Base-by-base conservation (phyloP, 345 rosid species). In the Reutealis trisperma region DNA sequence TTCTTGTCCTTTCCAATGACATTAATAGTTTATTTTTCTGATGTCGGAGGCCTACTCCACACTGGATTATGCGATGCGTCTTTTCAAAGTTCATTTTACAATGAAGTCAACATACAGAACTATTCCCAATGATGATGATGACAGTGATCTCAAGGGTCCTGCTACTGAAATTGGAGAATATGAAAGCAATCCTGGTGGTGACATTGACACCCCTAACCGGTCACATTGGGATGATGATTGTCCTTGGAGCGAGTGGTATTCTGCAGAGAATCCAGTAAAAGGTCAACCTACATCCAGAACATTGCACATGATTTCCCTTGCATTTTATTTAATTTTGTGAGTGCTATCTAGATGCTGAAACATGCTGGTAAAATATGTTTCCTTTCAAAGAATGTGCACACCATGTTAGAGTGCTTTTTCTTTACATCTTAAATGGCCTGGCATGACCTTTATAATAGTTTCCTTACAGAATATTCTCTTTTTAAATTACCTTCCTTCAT, bases 161-260 rank as follows among this genome's bases (percentile, higher is more conserved):
- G 88, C 86, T 84, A 70, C 70, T 81, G 94, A 88, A 77, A 84
- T 79, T 78, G 72, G 74, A 79, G 95, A 90, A 78, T 71, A 82
- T 80, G 82, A 62, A 32, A 90, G 75, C 75, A 83, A 79, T 78
- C 63, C 76, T 76, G 84, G 80, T 69, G 81, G 78, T 80, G 94
- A 87, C 47, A 80, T 81, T 79, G 92, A 87, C 67, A 83, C 83
- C 55, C 90, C 68, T 58, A 86, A 62, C 77, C 90, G 82, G 73
- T 82, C 86, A 51, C 94, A 88, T 18, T 93, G 98, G 99, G 99
- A 96, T 86, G 98, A 92, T 81, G 97, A 89, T 83, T 96, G 97
- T 79, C 98, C 99, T 77, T 96, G 99, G 98, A 93, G 94, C 78
- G 97, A 92, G 87, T 93, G 99, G 99, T 93, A 92, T 84, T 93